Evolutionary conservation across 73 alveolate genomes (phyloP).

Genomic region (Tetrahymena thermophila): DNA sequence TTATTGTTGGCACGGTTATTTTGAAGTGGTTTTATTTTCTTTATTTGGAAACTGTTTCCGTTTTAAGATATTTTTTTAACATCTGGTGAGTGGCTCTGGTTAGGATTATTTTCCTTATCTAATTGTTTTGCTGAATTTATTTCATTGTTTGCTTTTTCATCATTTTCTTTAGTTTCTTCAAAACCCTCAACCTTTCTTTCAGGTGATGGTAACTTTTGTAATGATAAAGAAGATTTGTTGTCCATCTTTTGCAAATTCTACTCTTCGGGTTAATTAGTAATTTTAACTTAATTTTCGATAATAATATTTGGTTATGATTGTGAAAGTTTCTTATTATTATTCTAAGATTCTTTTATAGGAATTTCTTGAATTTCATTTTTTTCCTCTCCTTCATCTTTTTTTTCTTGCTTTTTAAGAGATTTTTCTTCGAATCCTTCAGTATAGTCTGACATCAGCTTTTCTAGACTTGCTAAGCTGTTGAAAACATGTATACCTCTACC

Average conservation of each 20-base stretch:
- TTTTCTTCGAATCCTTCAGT: conserved; percentile 38
- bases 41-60: not conserved
- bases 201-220: not conserved
- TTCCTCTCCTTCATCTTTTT: conserved; percentile 37
- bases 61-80: not conserved
- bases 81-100: not conserved
- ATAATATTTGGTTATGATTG: not conserved
- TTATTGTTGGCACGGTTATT: not conserved
- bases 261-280: not conserved
- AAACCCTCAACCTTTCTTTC: not conserved
- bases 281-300: not conserved
- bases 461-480: conserved; percentile 42
- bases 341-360: not conserved
- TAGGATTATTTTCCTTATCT: not conserved
- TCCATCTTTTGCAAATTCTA: not conserved
- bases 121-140: not conserved
- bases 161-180: not conserved
- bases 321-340: not conserved
- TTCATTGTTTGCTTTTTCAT: not conserved
- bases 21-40: not conserved
- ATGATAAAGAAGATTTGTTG: not conserved
- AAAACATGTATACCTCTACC: conserved; percentile 84
- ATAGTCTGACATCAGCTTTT: conserved; percentile 40
- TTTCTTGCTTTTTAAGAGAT: conserved; percentile 19
- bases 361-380: conserved; percentile 20